These are phyloP conservation scores for Aureobasidium melanogenum DNA, from an alignment of 2,329 filamentous ascomycete species.

Conservation along the genomic window DNA sequence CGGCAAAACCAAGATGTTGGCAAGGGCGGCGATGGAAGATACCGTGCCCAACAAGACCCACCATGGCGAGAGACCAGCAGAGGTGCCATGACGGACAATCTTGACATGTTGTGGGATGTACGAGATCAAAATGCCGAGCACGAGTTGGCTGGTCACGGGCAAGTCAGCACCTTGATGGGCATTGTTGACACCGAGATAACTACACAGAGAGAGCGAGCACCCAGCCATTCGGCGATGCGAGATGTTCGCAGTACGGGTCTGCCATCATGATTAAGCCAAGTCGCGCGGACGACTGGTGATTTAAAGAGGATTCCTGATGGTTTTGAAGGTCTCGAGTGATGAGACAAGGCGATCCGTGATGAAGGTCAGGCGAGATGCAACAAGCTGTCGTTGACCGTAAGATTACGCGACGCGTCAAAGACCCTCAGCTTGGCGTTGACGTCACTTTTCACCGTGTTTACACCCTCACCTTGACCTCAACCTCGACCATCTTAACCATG, in stretches of 20 bases:
- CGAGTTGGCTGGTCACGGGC: slow-evolving; percentile 50
- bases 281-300: background rate
- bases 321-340: background rate
- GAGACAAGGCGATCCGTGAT: background rate
- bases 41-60: slow-evolving; percentile 92
- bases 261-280: background rate
- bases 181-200: background rate
- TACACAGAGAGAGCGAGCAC: slow-evolving; percentile 15
- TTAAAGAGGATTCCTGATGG: background rate
- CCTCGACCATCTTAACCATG: background rate
- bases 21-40: slow-evolving; percentile 74
- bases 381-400: background rate
- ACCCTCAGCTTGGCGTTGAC: background rate
- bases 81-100: slow-evolving; percentile 76
- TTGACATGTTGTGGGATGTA: slow-evolving; percentile 93
- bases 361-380: background rate
- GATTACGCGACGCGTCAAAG: background rate
- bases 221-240: slow-evolving; percentile 15
- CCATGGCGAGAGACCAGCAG: slow-evolving; percentile 90
- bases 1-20: slow-evolving; percentile 85
- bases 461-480: background rate
- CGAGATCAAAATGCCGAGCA: slow-evolving; percentile 81
- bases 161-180: background rate
- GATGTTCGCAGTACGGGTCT: slow-evolving; percentile 16
- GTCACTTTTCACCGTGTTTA: background rate